phyloP scores from a whole-genome alignment of 2,329 filamentous ascomycete species.

The Cercospora zeae-maydis region DNA sequence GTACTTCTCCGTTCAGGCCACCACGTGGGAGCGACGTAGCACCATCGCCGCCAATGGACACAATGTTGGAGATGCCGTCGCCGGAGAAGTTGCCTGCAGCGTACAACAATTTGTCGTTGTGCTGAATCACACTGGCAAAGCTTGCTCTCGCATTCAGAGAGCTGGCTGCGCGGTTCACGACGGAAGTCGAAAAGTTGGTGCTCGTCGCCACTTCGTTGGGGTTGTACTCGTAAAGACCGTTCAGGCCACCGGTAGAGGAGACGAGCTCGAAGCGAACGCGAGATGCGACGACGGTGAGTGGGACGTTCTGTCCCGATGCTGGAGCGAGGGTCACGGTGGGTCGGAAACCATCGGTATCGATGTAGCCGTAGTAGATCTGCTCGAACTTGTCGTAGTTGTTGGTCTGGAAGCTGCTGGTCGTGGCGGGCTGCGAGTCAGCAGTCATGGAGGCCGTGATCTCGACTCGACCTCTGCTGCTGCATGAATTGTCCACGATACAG shows the following conservation, averaged over 20 bases:
- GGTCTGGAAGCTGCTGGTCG: conserved; percentile 73
- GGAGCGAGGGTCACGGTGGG: conserved; percentile 75
- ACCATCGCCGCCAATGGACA: conserved; percentile 62
- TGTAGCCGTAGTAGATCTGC: conserved; percentile 77
- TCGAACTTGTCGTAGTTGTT: conserved; percentile 98
- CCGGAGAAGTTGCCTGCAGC: conserved; percentile 83
- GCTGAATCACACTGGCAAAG: conserved; percentile 61
- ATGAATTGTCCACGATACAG: conserved; percentile 75
- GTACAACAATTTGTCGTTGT: conserved; percentile 65
- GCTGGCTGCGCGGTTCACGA: conserved; percentile 71
- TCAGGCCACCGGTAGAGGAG: conserved; percentile 73
- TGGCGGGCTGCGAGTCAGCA: conserved; percentile 49
- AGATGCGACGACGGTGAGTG: conserved; percentile 82
- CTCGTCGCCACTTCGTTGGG: conserved; percentile 58
- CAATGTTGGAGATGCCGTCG: conserved; percentile 66
- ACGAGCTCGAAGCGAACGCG: conserved; percentile 73
- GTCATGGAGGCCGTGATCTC: conserved; percentile 72
- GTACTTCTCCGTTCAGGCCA: conserved; percentile 77
- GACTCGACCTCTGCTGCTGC: conserved; percentile 70
- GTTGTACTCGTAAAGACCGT: conserved; percentile 86
- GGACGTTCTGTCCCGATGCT: conserved; percentile 58
- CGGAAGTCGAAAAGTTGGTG: conserved; percentile 65
- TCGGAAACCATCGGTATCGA: conserved; percentile 78
- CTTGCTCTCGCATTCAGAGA: conserved; percentile 64
- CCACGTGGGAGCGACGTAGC: conserved; percentile 61